These are phyloP conservation scores for Lipomyces yamadae DNA, from an alignment of 805 yeast species.

Conservation along the genomic window DNA sequence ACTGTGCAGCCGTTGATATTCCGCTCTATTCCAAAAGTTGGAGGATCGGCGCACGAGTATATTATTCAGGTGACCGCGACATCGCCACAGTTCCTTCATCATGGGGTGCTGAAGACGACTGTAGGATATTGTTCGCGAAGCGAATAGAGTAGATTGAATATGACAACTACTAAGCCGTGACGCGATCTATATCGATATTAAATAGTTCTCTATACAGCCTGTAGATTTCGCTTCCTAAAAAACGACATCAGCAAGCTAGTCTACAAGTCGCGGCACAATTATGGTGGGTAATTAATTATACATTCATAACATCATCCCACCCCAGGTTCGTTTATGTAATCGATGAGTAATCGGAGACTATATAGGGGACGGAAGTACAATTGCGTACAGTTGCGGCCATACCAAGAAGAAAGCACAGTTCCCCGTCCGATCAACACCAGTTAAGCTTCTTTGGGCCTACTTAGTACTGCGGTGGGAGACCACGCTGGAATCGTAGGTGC, in stretches of 20 bases:
- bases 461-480: slow-evolving; percentile 4
- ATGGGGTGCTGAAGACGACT: not conserved
- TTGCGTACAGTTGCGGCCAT: not conserved
- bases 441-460: too few relatives aligned
- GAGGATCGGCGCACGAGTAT: not conserved
- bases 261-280: too few relatives aligned
- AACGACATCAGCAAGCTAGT: too few relatives aligned
- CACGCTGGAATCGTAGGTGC: slow-evolving; percentile 5
- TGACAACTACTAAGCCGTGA: not conserved
- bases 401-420: slow-evolving; percentile 2
- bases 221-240: too few relatives aligned
- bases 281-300: too few relatives aligned
- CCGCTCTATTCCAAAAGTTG: not conserved
- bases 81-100: not conserved
- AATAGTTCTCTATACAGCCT: too few relatives aligned
- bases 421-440: too few relatives aligned
- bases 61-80: not conserved
- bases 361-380: too few relatives aligned
- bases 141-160: not conserved
- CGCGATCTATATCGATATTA: too few relatives aligned
- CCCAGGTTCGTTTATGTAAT: too few relatives aligned
- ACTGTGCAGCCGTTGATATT: not conserved
- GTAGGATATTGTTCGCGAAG: not conserved
- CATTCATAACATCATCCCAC: too few relatives aligned
- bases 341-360: too few relatives aligned